Evolutionary conservation across 345 rosid genomes (phyloP), one percentile per base, ranked within the genome.

Genomic region (Rhodomyrtus tomentosa): DNA sequence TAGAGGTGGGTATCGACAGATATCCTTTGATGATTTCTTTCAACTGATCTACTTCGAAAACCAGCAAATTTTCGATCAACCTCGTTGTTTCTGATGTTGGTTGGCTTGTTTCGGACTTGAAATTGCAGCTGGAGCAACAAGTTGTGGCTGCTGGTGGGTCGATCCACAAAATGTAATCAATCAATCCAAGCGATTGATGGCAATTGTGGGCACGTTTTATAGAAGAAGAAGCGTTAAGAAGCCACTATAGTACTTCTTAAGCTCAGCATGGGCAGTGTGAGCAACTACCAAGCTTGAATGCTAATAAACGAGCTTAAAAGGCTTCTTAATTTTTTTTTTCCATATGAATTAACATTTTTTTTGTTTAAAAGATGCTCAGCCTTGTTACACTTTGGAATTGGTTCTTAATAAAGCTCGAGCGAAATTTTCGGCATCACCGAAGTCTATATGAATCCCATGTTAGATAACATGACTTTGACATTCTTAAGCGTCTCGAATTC

Each of bases 81-180:
- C 52, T 51, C 42, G 10, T 20, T 25, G 7, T 79, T 32, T 73
- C 50, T 48, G 27, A 83, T 36, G 79, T 84, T 51, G 6, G 72
- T 87, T 32, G 29, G 10, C 73, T 59, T 29, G 20, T n/a, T 59
- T 29, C 20, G 21, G 32, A 29, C 73, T 59, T 84, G 2, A 45
- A 29, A 29, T 83, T 86, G 89, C 93, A 96, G 99, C 81, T 95
- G 90, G 98, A 96, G 94, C 96, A 93, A 85, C 94, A 96, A 84
- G 91, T 96, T 80, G 92, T 92, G 88, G 95, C 98, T 24, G 95
- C 94, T 83, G 98, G 99, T 82, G 98, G 98, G 87, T 85, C 95
- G 50, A 87, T 93, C 87, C 96, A 96, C 2, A 80, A 32, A 29
- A 62, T 62, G 74, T 42, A 62, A 62, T 42, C 42, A 32, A 62